Percentiles rank a stretch among this genome's conserved stretches.
phyloP scores from a whole-genome alignment of 352 stramenopile genomes.

The Globisporangium polare region DNA sequence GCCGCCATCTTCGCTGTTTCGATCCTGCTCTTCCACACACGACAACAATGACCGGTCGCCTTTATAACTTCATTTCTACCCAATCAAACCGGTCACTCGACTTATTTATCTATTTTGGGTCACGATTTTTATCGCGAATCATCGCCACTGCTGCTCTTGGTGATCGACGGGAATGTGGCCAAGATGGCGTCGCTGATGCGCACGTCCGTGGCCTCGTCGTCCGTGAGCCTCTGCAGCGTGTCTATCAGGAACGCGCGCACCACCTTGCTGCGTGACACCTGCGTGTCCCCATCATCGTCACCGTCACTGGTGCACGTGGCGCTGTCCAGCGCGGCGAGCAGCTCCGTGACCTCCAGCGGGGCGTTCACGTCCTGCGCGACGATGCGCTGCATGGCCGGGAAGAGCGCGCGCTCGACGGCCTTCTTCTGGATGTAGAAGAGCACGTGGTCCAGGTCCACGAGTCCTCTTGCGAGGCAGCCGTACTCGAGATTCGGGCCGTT shows the following conservation, averaged over 20 bases:
- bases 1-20: background rate
- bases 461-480: conserved; percentile 43
- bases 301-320: conserved; percentile 15
- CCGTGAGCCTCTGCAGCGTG: conserved; percentile 27
- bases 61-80: background rate
- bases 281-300: background rate
- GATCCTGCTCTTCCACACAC: background rate
- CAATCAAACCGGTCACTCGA: background rate
- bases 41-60: background rate
- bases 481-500: conserved; percentile 40
- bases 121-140: background rate
- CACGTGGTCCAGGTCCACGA: conserved; percentile 44
- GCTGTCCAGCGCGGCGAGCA: conserved; percentile 32
- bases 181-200: conserved; percentile 34
- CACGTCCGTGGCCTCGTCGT: conserved; percentile 25
- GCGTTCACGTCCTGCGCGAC: conserved; percentile 47
- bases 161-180: conserved; percentile 26
- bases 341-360: conserved; percentile 32
- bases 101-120: background rate
- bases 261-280: conserved; percentile 23
- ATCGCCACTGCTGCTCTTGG: background rate
- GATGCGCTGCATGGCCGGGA: conserved; percentile 48
- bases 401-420: conserved; percentile 37
- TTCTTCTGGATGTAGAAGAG: conserved; percentile 33
- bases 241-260: conserved; percentile 31